Evolutionary conservation across 2,329 filamentous ascomycete species (phyloP), one percentile per base, ranked within the genome.

Genomic region (Trichophyton rubrum): DNA sequence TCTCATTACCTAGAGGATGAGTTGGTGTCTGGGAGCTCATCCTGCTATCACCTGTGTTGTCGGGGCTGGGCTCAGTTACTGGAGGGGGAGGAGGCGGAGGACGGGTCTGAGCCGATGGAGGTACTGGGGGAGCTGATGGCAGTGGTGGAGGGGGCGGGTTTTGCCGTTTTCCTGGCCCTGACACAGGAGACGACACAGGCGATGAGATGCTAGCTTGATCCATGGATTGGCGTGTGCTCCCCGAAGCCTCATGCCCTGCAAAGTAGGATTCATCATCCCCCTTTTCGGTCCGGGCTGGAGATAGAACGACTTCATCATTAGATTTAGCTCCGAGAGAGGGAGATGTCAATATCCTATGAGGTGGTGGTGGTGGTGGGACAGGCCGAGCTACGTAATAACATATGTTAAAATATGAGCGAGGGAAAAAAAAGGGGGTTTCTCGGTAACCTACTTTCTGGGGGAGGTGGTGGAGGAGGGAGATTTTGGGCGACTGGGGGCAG

Each of bases 251-350:
- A 47, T 59, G 58, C 33, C 59, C 40, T 15, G 57, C 3, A 17
- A 51, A 58, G 35, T 59, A 60, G 24, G 51, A 33, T 30, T 63
- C 62, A 17, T 38, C 53, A 3, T 61, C 59, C 24, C 57, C 35
- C 20, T 40, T 53, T 9, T 58, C 59, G 35, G 56, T 47, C 17
- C 51, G 51, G 24, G 47, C 74, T 8, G 87, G 51, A 55, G 51
- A 55, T 17, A 27, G 33, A 9, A 55, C 90, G 67, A 90, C 77
- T 72, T 96, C 92, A 71, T 96, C 91, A 67, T 95, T 91, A 49
- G 91, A 93, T 70, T 88, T 89, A 1, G 90, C 95, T 33, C 90
- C 90, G 63, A 87, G 81, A 61, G 85, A 89, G 53, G 85, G 85
- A 45, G 88, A 88, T 56, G 80, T 78, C 15, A 82, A 70, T 49